phyloP scores from a whole-genome alignment of 139 green algal species.

The Micractinium conductrix region DNA sequence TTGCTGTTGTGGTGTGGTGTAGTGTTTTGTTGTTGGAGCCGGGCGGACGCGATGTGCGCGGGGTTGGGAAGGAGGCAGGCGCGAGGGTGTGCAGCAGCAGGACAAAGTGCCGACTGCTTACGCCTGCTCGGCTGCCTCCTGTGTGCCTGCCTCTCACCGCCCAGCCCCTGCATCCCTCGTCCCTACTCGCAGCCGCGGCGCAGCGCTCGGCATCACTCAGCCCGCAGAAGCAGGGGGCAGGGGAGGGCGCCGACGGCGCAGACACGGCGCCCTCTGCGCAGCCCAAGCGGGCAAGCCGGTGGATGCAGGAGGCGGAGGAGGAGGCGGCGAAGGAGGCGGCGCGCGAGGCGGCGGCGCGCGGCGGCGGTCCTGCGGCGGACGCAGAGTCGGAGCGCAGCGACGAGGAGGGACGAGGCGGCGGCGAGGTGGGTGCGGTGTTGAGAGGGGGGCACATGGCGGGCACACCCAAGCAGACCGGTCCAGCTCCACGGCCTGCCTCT shows the following conservation, averaged over 20 bases:
- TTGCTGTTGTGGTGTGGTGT: too few relatives aligned
- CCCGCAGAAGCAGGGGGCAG: not conserved
- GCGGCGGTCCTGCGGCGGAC: not conserved
- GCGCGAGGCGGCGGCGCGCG: not conserved
- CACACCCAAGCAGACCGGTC: too few relatives aligned
- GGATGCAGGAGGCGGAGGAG: not conserved
- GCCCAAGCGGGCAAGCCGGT: slow-evolving; percentile 13
- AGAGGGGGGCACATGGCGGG: too few relatives aligned
- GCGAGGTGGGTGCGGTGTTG: not conserved
- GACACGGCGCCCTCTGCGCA: slow-evolving; percentile 3
- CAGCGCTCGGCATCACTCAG: not conserved
- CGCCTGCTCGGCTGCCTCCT: too few relatives aligned
- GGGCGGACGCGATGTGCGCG: too few relatives aligned
- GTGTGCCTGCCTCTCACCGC: too few relatives aligned
- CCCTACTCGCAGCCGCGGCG: not conserved
- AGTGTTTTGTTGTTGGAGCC: too few relatives aligned
- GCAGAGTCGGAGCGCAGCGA: not conserved
- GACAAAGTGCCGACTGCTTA: too few relatives aligned
- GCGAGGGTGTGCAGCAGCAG: too few relatives aligned
- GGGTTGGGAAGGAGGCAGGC: too few relatives aligned
- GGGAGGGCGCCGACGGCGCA: not conserved
- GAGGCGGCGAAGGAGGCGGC: not conserved
- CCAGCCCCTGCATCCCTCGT: too few relatives aligned
- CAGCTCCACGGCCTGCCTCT: too few relatives aligned
- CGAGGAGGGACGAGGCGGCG: not conserved